Conservation (phyloP, 768 basidiomycete species). For the Tricholoma flavovirens region DNA sequence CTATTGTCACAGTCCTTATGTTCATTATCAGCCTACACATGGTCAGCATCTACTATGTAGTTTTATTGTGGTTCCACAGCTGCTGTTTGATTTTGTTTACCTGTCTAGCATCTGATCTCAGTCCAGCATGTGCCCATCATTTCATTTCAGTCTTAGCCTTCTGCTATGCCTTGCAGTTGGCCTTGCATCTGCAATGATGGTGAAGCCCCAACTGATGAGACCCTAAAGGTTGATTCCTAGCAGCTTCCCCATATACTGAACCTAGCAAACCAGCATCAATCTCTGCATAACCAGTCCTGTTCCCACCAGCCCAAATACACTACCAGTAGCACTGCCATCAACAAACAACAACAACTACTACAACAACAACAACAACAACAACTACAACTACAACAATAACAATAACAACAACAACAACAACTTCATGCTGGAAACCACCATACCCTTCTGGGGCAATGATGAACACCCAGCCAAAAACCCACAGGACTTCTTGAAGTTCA, state of each 20-base stretch:
- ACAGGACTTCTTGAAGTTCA: slow-evolving; percentile 16
- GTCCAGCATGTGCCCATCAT: neutral
- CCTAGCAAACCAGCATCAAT: neutral
- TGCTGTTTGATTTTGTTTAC: neutral
- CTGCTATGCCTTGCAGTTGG: neutral
- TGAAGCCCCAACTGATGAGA: neutral
- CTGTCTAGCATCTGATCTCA: neutral
- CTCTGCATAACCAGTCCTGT: neutral
- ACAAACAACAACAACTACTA: neutral
- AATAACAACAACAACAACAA: neutral
- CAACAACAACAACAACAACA: neutral
- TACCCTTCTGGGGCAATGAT: neutral
- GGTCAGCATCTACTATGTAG: neutral
- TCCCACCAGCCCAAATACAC: neutral
- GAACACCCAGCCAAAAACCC: slow-evolving; percentile 6
- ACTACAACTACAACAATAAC: neutral
- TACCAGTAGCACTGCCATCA: neutral
- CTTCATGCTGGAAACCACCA: neutral
- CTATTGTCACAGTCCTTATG: too few species aligned
- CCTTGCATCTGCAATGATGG: neutral
- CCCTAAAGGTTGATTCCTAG: neutral
- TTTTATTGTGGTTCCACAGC: neutral
- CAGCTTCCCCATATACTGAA: neutral
- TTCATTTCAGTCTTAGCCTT: neutral
- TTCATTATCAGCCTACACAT: neutral